Evolutionary conservation across 2,329 filamentous ascomycete genomes (phyloP), one percentile per base, ranked within the genome.

Genomic region (Xylaria sp.): DNA sequence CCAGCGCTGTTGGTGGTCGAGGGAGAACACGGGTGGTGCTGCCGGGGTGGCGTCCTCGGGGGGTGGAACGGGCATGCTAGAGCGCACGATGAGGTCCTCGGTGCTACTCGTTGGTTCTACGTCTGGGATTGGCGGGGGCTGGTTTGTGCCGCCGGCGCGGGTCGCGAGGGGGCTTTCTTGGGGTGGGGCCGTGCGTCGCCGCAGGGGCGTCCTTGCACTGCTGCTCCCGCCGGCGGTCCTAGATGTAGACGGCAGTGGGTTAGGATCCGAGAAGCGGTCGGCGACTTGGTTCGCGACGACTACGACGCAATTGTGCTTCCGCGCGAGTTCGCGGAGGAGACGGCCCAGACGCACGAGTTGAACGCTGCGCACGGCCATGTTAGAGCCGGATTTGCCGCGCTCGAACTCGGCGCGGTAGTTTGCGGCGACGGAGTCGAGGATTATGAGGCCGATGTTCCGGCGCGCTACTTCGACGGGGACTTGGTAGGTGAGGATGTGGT

Each of bases 221-320:
- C 5, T 18, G 13, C 48, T 30, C n/a, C 35, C 46, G 51, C 58
- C 56, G 54, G 54, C 59, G 61, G 64, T 67, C 65, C 60, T 59
- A 55, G 46, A 30, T 37, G 39, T 30, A 5, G 49, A 35, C 5
- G 55, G 46, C 51, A 60, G 19, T 1, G 59, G 55, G 11, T 55
- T 55, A 10, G 63, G 16, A 16, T 35, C 46, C 1, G 65, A 54
- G 67, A 99, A 96, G 3, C 92, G 87, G 75, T 99, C 94, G 4
- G 91, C 90, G 35, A 99, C 93, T 74, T 99, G 94, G 71, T 99
- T 99, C 4, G 93, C 90, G 2, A 97, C 89, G 0, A 99, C 92
- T 34, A 99, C 81, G 23, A 92, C 92, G 51, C 97, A 79, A 65
- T 88, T 81, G 69, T 95, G 79, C 48, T 82, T 83, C 44, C 84